Conservation (phyloP, 192 early-diverging fungal genomes). For the Powellomyces hirtus region DNA sequence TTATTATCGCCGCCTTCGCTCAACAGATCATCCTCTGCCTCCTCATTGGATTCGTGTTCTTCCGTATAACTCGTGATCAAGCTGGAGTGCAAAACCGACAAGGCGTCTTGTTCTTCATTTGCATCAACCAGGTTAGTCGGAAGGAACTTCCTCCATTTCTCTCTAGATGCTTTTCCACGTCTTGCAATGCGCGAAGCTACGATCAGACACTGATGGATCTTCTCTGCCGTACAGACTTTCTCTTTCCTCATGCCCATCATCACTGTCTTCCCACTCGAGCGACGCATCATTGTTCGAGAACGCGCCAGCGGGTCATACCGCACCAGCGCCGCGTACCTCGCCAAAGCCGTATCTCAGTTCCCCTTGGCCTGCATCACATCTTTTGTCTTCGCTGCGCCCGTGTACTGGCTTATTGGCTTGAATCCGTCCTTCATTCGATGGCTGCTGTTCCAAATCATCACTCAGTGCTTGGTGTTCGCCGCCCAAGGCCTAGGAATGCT, state of each 20-base stretch:
- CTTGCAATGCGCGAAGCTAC: no score
- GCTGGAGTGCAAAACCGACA: slow-evolving; percentile 61
- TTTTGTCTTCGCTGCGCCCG: slow-evolving; percentile 23
- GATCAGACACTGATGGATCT: no score
- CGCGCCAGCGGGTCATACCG: slow-evolving; percentile 65
- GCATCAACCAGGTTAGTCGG: slow-evolving; percentile 39
- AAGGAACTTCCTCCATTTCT: background rate
- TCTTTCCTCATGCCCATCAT: slow-evolving; percentile 50
- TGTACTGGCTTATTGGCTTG: slow-evolving; percentile 40
- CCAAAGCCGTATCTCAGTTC: slow-evolving; percentile 57
- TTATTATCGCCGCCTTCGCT: slow-evolving; percentile 2
- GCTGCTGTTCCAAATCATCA: background rate
- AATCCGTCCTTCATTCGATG: background rate
- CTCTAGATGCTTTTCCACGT: background rate
- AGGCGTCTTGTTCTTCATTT: slow-evolving; percentile 63
- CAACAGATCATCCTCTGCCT: slow-evolving; percentile 45
- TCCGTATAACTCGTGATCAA: slow-evolving; percentile 43
- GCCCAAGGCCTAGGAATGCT: slow-evolving; percentile 37
- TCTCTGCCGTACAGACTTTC: slow-evolving; percentile 3
- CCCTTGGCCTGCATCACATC: slow-evolving; percentile 31
- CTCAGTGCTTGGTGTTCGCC: slow-evolving; percentile 12
- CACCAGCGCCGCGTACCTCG: slow-evolving; percentile 57
- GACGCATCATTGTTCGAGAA: slow-evolving; percentile 61
- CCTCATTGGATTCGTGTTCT: slow-evolving; percentile 59
- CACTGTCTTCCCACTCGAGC: slow-evolving; percentile 44